Conservation (phyloP, 257 asterid species). For the Paraleonurus japonicus region DNA sequence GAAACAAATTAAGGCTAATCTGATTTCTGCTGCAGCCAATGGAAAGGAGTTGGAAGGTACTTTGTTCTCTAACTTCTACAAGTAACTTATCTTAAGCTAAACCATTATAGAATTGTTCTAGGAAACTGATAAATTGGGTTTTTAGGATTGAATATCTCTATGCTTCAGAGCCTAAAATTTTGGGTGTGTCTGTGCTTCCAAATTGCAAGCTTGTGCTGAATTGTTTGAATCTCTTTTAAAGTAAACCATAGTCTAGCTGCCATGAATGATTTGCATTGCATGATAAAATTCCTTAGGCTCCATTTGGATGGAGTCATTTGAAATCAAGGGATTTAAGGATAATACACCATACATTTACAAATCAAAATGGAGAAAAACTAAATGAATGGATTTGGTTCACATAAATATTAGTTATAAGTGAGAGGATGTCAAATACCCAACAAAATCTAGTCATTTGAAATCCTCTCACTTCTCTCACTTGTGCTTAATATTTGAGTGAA, state of each 20-base stretch:
- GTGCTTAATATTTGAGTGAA: too few relatives aligned
- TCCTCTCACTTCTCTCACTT: too few relatives aligned
- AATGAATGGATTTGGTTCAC: too few relatives aligned
- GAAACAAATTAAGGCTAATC: conserved; percentile 69
- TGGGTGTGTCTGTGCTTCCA: neutral
- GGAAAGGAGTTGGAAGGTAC: conserved; percentile 99
- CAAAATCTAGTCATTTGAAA: too few relatives aligned
- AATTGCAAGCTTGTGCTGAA: neutral
- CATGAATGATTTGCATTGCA: neutral
- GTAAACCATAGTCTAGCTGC: conserved; percentile 3
- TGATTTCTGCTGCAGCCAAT: conserved; percentile 88
- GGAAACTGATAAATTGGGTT: neutral
- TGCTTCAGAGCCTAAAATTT: neutral
- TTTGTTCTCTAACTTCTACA: neutral
- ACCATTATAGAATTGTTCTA: neutral
- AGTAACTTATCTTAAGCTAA: conserved; percentile 13
- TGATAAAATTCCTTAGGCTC: neutral
- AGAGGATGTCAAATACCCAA: too few relatives aligned
- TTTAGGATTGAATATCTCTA: neutral
- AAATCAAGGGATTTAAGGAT: too few relatives aligned
- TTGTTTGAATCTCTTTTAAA: neutral
- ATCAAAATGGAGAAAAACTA: too few relatives aligned
- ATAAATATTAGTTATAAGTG: too few relatives aligned
- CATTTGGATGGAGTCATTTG: too few relatives aligned
- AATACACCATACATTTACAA: too few relatives aligned